A percentile compares a stretch with the other conserved stretches of the same genome.
These are phyloP conservation scores for Aspergillus sparsus DNA, from an alignment of 495 filamentous ascomycete genomes.

Conservation along the genomic window DNA sequence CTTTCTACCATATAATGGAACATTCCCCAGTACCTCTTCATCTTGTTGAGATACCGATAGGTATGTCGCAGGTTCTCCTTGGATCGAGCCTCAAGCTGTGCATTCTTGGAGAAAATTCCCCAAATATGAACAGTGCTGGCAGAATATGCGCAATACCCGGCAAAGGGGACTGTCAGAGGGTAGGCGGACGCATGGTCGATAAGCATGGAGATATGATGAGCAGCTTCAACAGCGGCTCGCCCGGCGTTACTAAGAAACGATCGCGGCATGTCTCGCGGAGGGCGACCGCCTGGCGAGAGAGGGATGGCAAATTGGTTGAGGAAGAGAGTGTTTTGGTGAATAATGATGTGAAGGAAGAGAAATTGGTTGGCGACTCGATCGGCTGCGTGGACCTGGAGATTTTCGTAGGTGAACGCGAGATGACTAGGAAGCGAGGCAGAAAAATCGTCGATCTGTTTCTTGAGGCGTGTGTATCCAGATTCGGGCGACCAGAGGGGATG, in stretches of 20 bases:
- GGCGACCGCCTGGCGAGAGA: slow-evolving; percentile 62
- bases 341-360: slow-evolving; percentile 87
- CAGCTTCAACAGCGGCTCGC: slow-evolving; percentile 79
- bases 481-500: slow-evolving; percentile 78
- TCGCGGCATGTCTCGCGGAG: slow-evolving; percentile 74
- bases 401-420: slow-evolving; percentile 74
- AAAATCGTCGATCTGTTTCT: slow-evolving; percentile 71
- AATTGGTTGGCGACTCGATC: slow-evolving; percentile 89
- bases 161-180: slow-evolving; percentile 84
- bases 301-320: slow-evolving; percentile 86
- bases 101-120: slow-evolving; percentile 84
- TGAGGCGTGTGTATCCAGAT: slow-evolving; percentile 71
- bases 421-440: slow-evolving; percentile 65
- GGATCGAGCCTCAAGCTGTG: slow-evolving; percentile 69
- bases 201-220: slow-evolving; percentile 82
- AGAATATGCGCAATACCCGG: slow-evolving; percentile 90
- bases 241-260: slow-evolving; percentile 76
- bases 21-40: slow-evolving; percentile 98
- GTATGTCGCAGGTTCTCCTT: slow-evolving; percentile 89
- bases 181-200: slow-evolving; percentile 78
- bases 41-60: slow-evolving; percentile 85
- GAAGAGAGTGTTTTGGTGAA: slow-evolving; percentile 87
- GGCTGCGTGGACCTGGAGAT: slow-evolving; percentile 79
- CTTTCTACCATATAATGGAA: slow-evolving; percentile 96
- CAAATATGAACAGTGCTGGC: slow-evolving; percentile 91